phyloP scores from a whole-genome alignment of 129 eudicot genomes.

The Logfia minima region DNA sequence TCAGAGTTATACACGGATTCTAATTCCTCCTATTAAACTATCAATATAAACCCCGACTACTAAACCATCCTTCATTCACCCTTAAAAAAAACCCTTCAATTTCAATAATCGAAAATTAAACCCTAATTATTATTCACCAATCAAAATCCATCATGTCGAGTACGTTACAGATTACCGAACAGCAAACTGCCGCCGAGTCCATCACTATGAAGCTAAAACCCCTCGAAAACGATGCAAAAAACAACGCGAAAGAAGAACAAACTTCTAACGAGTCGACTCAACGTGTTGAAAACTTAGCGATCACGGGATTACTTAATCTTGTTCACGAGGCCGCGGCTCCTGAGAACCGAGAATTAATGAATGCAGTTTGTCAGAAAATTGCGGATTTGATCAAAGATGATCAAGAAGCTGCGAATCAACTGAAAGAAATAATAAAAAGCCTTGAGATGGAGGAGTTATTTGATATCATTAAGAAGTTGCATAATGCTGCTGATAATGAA shows the following conservation, averaged over 20 bases:
- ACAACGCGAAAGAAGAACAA: not conserved
- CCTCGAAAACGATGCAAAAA: not conserved
- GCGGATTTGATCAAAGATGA: conserved; percentile 1
- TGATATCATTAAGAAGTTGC: not conserved
- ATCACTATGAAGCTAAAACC: not conserved
- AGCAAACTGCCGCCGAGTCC: not conserved
- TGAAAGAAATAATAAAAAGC: not conserved
- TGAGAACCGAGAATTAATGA: not conserved
- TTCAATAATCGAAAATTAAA: not conserved
- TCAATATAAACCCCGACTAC: not conserved
- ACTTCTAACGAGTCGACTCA: not conserved
- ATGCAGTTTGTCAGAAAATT: not conserved
- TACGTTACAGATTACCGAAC: not conserved
- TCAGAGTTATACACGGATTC: not conserved
- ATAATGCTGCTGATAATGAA: not conserved
- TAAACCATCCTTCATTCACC: not conserved
- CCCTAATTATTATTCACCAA: too few species aligned
- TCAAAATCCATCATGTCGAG: conserved; percentile 4
- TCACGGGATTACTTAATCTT: not conserved
- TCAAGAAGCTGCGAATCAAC: not conserved
- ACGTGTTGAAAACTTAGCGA: not conserved
- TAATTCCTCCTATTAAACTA: not conserved
- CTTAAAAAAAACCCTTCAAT: not conserved
- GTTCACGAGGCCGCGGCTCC: not conserved
- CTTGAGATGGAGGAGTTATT: not conserved